Evolutionary conservation across 2,329 filamentous ascomycete genomes (phyloP).

Genomic region (Shiraia bambusicola): DNA sequence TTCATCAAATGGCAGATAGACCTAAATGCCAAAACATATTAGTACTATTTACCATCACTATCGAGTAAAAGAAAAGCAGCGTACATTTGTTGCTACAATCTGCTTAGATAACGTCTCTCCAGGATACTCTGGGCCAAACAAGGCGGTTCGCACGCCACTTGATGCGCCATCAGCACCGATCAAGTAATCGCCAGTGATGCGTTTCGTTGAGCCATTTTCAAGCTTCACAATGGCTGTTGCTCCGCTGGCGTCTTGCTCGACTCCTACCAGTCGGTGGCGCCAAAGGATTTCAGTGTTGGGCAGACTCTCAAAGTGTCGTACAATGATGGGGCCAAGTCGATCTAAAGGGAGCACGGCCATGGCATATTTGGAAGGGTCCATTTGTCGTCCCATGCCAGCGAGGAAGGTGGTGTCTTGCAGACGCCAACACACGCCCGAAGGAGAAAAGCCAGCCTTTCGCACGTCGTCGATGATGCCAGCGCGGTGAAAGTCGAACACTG

Average conservation of each 20-base stretch:
- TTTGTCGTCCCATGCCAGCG: conserved; percentile 33
- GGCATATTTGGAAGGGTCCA: conserved; percentile 28
- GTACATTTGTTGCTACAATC: conserved; percentile 64
- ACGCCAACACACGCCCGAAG: conserved; percentile 50
- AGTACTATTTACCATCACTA: too few relatives aligned
- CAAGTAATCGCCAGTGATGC: conserved; percentile 32
- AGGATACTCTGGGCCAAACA: conserved; percentile 51
- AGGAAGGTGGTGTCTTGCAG: conserved; percentile 39
- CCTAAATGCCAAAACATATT: conserved; percentile 42
- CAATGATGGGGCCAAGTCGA: conserved; percentile 30
- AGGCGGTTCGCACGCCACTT: conserved; percentile 32
- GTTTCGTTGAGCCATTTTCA: conserved; percentile 25
- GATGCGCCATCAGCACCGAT: conserved; percentile 41
- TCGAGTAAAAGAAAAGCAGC: too few relatives aligned
- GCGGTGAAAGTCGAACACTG: conserved; percentile 59
- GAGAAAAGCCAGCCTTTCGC: conserved; percentile 46
- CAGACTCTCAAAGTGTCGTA: conserved; percentile 31
- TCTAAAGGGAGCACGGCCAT: conserved; percentile 38
- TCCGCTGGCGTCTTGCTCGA: conserved; percentile 33
- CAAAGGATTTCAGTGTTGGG: conserved; percentile 32
- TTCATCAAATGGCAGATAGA: conserved; percentile 61
- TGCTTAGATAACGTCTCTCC: conserved; percentile 62
- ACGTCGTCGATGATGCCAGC: conserved; percentile 61
- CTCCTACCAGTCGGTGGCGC: conserved; percentile 33
- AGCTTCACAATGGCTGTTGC: conserved; percentile 34